Conservation (phyloP, 2,329 filamentous ascomycete species). For the Venturiaceae sp. region DNA sequence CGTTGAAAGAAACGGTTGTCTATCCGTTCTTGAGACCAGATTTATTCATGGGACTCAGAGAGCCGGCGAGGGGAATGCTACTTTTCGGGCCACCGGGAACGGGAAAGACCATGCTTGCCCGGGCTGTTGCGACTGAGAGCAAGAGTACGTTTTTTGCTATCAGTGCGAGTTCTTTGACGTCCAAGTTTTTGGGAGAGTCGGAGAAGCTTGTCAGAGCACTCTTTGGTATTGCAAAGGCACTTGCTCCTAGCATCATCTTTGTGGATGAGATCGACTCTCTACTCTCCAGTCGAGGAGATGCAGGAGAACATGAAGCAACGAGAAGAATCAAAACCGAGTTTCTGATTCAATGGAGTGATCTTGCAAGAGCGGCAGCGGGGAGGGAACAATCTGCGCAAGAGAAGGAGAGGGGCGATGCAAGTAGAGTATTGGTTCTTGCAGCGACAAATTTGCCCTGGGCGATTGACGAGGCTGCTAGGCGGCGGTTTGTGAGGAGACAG, state of each 20-base stretch:
- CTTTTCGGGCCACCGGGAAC: constrained; percentile 96
- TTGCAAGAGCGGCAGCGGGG: constrained; percentile 85
- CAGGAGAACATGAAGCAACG: constrained; percentile 85
- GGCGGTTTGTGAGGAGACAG: constrained; percentile 84
- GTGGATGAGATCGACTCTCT: constrained; percentile 97
- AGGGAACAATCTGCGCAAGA: constrained; percentile 59
- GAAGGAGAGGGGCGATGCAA: constrained; percentile 68
- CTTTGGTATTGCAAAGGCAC: constrained; percentile 76
- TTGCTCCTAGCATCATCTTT: constrained; percentile 95
- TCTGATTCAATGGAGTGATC: constrained; percentile 90
- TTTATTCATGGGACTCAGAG: constrained; percentile 87
- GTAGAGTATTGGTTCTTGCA: constrained; percentile 81
- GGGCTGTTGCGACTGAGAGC: constrained; percentile 89
- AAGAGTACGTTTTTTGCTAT: constrained; percentile 96
- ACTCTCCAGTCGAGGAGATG: constrained; percentile 65
- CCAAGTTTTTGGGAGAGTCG: constrained; percentile 91
- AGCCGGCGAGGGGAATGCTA: constrained; percentile 90
- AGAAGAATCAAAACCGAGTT: constrained; percentile 96
- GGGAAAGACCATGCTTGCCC: constrained; percentile 94
- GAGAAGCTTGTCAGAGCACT: constrained; percentile 93
- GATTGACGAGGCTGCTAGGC: constrained; percentile 87
- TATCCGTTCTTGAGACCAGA: constrained; percentile 95
- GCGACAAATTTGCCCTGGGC: constrained; percentile 97
- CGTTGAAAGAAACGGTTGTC: constrained; percentile 89
- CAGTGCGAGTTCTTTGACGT: constrained; percentile 85